A percentile compares a stretch with the other conserved stretches of the same genome.
phyloP scores from a whole-genome alignment of 345 rosid genomes.

The Eucalyptus sp. region DNA sequence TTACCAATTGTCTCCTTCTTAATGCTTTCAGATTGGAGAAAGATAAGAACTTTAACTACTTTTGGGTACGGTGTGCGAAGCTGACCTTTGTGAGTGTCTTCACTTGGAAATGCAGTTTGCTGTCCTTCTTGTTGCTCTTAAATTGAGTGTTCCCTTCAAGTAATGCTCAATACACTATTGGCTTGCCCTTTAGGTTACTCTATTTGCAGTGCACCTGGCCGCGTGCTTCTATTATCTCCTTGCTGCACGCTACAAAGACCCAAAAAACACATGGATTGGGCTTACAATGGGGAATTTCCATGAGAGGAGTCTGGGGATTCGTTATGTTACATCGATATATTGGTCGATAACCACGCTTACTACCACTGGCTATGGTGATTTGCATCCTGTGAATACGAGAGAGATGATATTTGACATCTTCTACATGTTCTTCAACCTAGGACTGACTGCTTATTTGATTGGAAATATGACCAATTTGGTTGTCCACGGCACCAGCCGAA shows the following conservation, averaged over 20 bases:
- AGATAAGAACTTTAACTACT: conserved; percentile 61
- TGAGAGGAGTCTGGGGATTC: conserved; percentile 5
- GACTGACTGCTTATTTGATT: conserved; percentile 58
- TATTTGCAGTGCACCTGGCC: conserved; percentile 65
- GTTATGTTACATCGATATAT: conserved; percentile 59
- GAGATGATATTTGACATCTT: conserved; percentile 55
- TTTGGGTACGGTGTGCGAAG: conserved; percentile 56
- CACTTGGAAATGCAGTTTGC: neutral
- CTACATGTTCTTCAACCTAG: conserved; percentile 70
- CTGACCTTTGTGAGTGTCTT: conserved; percentile 53
- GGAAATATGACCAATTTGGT: conserved; percentile 91
- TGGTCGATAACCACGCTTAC: conserved; percentile 83
- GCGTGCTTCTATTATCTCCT: conserved; percentile 61
- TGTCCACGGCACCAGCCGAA: conserved; percentile 70
- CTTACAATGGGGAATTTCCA: conserved; percentile 24
- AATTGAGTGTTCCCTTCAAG: neutral
- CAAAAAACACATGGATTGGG: conserved; percentile 50
- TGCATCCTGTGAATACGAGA: conserved; percentile 50
- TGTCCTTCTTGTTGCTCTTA: neutral
- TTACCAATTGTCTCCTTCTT: neutral
- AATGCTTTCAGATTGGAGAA: conserved; percentile 57
- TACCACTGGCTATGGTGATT: conserved; percentile 82
- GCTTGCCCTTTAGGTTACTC: conserved; percentile 39
- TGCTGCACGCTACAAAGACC: conserved; percentile 34
- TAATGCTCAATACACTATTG: neutral